Percentiles rank a stretch among this genome's conserved stretches.
Evolutionary conservation across 2,329 filamentous ascomycete species (phyloP).

Genomic region (Colletotrichum tropicale): DNA sequence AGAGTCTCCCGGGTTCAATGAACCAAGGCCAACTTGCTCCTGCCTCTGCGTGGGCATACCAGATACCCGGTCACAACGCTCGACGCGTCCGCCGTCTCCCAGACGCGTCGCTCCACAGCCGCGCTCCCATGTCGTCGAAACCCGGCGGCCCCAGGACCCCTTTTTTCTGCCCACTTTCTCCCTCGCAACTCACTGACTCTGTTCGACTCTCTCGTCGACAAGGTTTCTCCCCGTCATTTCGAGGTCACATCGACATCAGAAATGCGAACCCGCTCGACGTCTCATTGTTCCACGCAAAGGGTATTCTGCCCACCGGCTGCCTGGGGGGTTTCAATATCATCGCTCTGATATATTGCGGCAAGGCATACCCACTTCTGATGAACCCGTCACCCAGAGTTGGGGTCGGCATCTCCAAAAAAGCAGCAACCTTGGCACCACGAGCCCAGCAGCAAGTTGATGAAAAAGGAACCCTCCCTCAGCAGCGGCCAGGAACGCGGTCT

Average conservation of each 20-base stretch:
- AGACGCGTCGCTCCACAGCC: slow-evolving; percentile 12
- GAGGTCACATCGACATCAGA: not conserved
- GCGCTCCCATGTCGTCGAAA: not conserved
- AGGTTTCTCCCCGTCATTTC: not conserved
- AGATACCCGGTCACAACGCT: not conserved
- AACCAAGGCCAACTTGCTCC: not conserved
- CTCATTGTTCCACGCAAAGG: not conserved
- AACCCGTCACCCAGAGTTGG: not conserved
- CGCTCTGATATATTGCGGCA: not conserved
- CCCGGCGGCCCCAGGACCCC: not conserved
- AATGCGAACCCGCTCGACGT: not conserved
- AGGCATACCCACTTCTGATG: not conserved
- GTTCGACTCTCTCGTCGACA: not conserved
- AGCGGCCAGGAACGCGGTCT: not conserved
- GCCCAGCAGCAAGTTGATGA: not conserved
- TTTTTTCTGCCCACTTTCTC: not conserved
- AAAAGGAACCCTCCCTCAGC: not conserved
- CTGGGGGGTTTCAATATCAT: slow-evolving; percentile 1
- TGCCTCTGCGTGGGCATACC: not conserved
- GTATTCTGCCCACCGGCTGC: not conserved
- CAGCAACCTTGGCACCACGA: not conserved
- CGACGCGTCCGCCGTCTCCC: not conserved
- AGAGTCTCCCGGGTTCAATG: not conserved
- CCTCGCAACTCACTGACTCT: not conserved
- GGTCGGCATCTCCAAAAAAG: not conserved